phyloP scores from a whole-genome alignment of 345 rosid genomes.

The Citrus glauca region DNA sequence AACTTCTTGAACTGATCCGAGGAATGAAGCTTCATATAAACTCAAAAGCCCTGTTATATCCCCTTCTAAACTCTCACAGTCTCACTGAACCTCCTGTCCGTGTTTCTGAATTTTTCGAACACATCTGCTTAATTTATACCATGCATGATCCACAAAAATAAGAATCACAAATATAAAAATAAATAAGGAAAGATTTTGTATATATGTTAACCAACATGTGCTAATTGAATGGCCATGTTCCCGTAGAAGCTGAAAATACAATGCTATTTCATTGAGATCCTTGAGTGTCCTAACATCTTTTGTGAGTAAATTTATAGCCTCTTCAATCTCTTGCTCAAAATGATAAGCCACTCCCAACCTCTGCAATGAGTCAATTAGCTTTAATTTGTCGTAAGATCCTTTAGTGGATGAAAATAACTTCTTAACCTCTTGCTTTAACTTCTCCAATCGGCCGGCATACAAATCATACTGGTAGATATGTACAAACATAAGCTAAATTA shows the following conservation, averaged over 20 bases:
- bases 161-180: too few species aligned
- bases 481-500: too few species aligned
- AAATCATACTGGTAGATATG: not conserved
- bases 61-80: too few species aligned
- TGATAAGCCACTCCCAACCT: slow-evolving; percentile 12
- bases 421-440: slow-evolving; percentile 7
- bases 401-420: not conserved
- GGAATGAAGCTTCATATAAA: too few species aligned
- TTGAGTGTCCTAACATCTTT: not conserved
- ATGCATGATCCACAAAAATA: too few species aligned
- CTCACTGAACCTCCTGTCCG: too few species aligned
- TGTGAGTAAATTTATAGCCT: not conserved
- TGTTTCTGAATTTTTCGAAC: too few species aligned
- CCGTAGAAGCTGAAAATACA: slow-evolving; percentile 14
- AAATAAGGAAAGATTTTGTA: too few species aligned
- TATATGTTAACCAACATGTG: not conserved
- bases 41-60: too few species aligned
- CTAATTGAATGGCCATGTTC: slow-evolving; percentile 4
- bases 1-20: too few species aligned
- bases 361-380: slow-evolving; percentile 10
- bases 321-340: slow-evolving; percentile 11
- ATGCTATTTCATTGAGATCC: slow-evolving; percentile 10
- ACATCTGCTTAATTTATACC: too few species aligned
- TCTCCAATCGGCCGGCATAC: not conserved
- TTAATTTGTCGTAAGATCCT: not conserved